phyloP scores from a whole-genome alignment of 1,284 basidiomycete genomes.

The Pascua guehoae region DNA sequence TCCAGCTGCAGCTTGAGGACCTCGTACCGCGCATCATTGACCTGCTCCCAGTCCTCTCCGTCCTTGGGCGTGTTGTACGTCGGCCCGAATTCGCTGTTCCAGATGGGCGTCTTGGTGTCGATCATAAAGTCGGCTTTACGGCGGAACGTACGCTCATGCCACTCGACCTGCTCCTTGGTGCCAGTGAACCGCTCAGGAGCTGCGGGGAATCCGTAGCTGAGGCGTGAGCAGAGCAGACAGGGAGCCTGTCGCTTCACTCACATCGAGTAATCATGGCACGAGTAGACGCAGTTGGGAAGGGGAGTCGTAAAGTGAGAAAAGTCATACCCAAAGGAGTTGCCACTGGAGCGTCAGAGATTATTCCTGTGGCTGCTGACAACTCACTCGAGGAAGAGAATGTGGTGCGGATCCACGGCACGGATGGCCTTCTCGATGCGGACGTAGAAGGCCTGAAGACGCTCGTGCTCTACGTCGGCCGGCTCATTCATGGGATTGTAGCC shows the following conservation, averaged over 20 bases:
- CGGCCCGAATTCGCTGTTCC: constrained; percentile 9
- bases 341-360: neutral
- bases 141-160: constrained; percentile 52
- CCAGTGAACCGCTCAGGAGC: constrained; percentile 13
- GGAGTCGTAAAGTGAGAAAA: constrained; percentile 65
- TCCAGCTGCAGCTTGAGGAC: constrained; percentile 8
- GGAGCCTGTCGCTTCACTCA: constrained; percentile 9
- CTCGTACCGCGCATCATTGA: constrained; percentile 2
- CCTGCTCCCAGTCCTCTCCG: constrained; percentile 1
- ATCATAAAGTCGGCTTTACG: constrained; percentile 5
- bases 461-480: constrained; percentile 58
- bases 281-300: constrained; percentile 61
- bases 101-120: constrained; percentile 1
- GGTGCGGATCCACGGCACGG: constrained; percentile 61
- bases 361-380: constrained; percentile 27
- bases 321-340: constrained; percentile 70
- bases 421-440: constrained; percentile 63
- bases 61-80: constrained; percentile 1
- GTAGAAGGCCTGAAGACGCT: constrained; percentile 60
- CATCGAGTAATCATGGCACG: constrained; percentile 67
- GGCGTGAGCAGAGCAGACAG: too few species aligned
- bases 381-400: constrained; percentile 50
- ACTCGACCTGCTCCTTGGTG: constrained; percentile 54
- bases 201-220: constrained; percentile 2
- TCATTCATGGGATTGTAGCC: constrained; percentile 73